Evolutionary conservation across 1,284 basidiomycete species (phyloP).

Genomic region (Pseudozyma sp.): DNA sequence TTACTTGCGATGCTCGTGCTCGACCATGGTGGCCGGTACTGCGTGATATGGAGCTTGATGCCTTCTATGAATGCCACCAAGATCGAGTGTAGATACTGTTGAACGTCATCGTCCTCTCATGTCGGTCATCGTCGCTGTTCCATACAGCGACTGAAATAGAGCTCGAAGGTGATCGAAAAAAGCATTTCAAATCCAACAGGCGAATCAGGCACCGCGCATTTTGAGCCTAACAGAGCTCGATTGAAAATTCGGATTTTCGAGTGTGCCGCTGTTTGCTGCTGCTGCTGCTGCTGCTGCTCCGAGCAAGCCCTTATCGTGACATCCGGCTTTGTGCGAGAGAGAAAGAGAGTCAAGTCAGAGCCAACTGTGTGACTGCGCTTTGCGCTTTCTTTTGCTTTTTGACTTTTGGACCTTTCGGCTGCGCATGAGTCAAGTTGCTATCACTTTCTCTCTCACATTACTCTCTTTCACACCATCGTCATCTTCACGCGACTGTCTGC

Average conservation of each 20-base stretch:
- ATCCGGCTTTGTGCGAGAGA: constrained; percentile 4
- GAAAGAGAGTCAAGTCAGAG: background rate
- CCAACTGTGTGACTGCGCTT: too few relatives aligned
- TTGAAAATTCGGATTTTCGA: background rate
- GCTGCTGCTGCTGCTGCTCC: too few relatives aligned
- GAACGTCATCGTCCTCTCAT: background rate
- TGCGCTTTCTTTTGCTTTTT: constrained; percentile 2
- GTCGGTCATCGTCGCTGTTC: background rate
- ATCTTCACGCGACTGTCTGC: background rate
- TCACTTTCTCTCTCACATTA: constrained; percentile 1
- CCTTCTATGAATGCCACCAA: background rate
- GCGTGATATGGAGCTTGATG: too few relatives aligned
- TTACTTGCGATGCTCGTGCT: background rate
- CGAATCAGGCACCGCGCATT: constrained; percentile 24
- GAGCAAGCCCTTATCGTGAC: constrained; percentile 6
- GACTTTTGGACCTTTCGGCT: background rate
- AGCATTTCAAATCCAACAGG: constrained; percentile 2
- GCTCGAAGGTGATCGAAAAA: constrained; percentile 36
- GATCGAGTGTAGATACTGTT: background rate
- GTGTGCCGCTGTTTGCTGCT: too few relatives aligned
- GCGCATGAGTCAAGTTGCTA: too few relatives aligned
- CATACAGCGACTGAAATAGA: background rate
- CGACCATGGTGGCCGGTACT: background rate
- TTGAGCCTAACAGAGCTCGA: constrained; percentile 10
- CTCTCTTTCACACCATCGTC: background rate